Evolutionary conservation across 352 stramenopile genomes (phyloP).

Genomic region (Phytophthora podocarpi): DNA sequence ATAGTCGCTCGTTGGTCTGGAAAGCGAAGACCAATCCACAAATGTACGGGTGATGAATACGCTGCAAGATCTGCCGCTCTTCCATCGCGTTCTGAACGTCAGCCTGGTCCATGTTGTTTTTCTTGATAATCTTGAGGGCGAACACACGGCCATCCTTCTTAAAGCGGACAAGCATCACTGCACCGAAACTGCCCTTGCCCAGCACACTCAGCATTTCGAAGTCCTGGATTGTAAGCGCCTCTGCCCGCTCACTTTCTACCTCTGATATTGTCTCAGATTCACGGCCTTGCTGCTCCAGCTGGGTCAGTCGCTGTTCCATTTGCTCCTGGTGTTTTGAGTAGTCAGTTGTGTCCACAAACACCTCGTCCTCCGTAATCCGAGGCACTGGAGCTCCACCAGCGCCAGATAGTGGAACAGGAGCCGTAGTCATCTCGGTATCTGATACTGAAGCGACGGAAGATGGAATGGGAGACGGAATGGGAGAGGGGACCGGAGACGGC

Average conservation of each 20-base stretch:
- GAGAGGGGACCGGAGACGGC: constrained; percentile 39
- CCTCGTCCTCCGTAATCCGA: constrained; percentile 40
- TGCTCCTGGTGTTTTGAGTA: constrained; percentile 36
- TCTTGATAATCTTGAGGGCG: constrained; percentile 91
- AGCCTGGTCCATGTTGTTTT: constrained; percentile 85
- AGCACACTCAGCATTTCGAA: constrained; percentile 92
- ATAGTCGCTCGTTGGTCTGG: constrained; percentile 88
- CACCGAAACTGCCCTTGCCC: constrained; percentile 86
- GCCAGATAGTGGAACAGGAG: constrained; percentile 1
- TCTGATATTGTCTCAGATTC: constrained; percentile 8
- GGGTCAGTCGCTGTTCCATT: constrained; percentile 32
- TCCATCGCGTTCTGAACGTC: constrained; percentile 90
- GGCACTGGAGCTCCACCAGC: constrained; percentile 19
- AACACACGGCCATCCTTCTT: constrained; percentile 90
- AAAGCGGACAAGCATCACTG: constrained; percentile 90
- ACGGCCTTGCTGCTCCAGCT: constrained; percentile 10
- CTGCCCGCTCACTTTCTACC: constrained; percentile 24
- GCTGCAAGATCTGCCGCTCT: constrained; percentile 88
- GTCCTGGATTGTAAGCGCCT: constrained; percentile 86
- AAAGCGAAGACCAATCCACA: constrained; percentile 89
- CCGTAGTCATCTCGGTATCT: constrained; percentile 4
- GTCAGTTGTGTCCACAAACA: constrained; percentile 41
- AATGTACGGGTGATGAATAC: constrained; percentile 90
- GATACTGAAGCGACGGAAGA: constrained; percentile 10
- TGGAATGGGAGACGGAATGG: constrained; percentile 26